phyloP scores from a whole-genome alignment of 345 rosid species.

The Mallotus nudiflorus region DNA sequence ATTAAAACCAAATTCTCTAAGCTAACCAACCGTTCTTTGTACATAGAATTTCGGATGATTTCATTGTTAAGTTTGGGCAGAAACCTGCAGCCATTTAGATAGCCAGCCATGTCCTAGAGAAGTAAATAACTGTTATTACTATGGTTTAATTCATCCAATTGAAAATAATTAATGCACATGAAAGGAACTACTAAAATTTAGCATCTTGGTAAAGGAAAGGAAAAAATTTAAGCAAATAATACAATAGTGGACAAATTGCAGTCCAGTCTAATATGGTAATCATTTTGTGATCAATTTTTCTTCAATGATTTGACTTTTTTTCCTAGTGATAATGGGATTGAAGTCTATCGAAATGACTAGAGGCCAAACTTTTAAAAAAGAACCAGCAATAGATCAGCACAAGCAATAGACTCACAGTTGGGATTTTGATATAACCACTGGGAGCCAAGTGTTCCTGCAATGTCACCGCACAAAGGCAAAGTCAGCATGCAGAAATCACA shows the following conservation, averaged over 20 bases:
- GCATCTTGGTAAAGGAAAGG: too few relatives aligned
- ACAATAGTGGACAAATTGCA: too few relatives aligned
- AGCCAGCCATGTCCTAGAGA: slow-evolving; percentile 37
- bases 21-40: slow-evolving; percentile 67
- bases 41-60: slow-evolving; percentile 55
- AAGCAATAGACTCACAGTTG: slow-evolving; percentile 56
- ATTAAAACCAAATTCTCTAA: slow-evolving; percentile 70
- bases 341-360: not conserved
- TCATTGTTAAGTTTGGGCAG: slow-evolving; percentile 79
- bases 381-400: not conserved
- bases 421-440: slow-evolving; percentile 71
- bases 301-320: not conserved
- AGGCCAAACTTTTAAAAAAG: not conserved
- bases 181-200: too few relatives aligned
- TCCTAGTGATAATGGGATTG: not conserved
- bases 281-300: not conserved
- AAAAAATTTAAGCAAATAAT: too few relatives aligned
- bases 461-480: slow-evolving; percentile 17
- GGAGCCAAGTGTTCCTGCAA: slow-evolving; percentile 96
- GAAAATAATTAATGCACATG: too few relatives aligned
- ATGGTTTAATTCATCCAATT: too few relatives aligned
- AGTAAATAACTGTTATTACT: not conserved
- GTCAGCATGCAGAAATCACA: not conserved
- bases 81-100: slow-evolving; percentile 61
- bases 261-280: too few relatives aligned